Percentiles rank a stretch among this genome's conserved stretches.
These are phyloP conservation scores for Cutaneotrichosporon mucoides DNA, from an alignment of 1,284 basidiomycete genomes.

Conservation along the genomic window DNA sequence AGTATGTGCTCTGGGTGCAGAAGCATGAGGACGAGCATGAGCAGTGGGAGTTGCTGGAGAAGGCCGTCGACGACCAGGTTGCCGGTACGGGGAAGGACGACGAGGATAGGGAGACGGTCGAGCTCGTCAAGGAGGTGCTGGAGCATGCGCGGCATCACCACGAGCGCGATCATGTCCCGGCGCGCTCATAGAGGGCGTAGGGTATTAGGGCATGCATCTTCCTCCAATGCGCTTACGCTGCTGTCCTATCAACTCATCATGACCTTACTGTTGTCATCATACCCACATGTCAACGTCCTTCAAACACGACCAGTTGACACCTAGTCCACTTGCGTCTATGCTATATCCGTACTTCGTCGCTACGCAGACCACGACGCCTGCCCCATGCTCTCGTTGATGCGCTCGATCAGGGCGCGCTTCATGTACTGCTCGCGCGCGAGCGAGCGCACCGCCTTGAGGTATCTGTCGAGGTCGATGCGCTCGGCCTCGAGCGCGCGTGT, in stretches of 20 bases:
- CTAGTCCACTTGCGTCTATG: background rate
- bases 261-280: background rate
- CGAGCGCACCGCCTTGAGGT: constrained; percentile 78
- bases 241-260: too few relatives aligned
- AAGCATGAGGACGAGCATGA: constrained; percentile 41
- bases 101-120: constrained; percentile 13
- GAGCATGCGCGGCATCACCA: constrained; percentile 17
- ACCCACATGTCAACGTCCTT: too few relatives aligned
- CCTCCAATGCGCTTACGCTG: background rate
- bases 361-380: constrained; percentile 46
- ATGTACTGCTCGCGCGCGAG: constrained; percentile 84
- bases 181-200: background rate
- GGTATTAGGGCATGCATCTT: constrained; percentile 2
- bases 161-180: constrained; percentile 3
- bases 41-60: constrained; percentile 38
- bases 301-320: too few relatives aligned
- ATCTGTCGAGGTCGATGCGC: constrained; percentile 84
- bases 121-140: constrained; percentile 11
- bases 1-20: constrained; percentile 58
- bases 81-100: constrained; percentile 6
- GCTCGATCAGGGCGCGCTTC: constrained; percentile 75
- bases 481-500: constrained; percentile 89
- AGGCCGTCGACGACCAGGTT: constrained; percentile 40
- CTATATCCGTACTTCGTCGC: background rate
- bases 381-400: constrained; percentile 69